phyloP scores from a whole-genome alignment of 257 asterid species.

The Henckelia pumila region DNA sequence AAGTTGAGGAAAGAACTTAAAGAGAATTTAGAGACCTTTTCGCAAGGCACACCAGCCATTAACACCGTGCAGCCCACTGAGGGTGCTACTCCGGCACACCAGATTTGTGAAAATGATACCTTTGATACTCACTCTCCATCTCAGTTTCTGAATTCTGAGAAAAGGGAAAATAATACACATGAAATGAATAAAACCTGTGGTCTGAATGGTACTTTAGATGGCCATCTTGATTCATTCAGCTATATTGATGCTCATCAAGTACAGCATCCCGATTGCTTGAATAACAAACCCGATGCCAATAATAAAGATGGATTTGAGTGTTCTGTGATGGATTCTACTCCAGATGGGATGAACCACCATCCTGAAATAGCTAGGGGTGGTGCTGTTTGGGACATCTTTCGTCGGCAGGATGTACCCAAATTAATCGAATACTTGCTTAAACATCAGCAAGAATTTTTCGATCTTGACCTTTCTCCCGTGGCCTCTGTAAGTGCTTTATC shows the following conservation, averaged over 20 bases:
- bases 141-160: not conserved
- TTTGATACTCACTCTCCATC: conserved; percentile 1
- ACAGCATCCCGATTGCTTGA: conserved; percentile 8
- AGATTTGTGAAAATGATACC: conserved; percentile 12
- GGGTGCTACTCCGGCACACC: not conserved
- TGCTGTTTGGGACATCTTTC: conserved; percentile 54
- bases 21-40: conserved; percentile 24
- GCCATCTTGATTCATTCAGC: not conserved
- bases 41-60: not conserved
- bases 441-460: conserved; percentile 40
- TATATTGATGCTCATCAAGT: not conserved
- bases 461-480: conserved; percentile 29
- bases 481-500: conserved; percentile 27
- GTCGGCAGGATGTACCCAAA: conserved; percentile 50
- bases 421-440: conserved; percentile 38
- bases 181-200: not conserved
- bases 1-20: conserved; percentile 32
- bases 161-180: not conserved
- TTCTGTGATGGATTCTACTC: conserved; percentile 12
- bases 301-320: conserved; percentile 8
- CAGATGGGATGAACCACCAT: conserved; percentile 19
- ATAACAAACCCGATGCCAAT: not conserved
- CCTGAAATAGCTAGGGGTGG: conserved; percentile 27
- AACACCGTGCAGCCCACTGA: not conserved
- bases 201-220: conserved; percentile 7